Base-by-base conservation (phyloP, 2,329 filamentous ascomycete genomes). In the Moelleriella libera region DNA sequence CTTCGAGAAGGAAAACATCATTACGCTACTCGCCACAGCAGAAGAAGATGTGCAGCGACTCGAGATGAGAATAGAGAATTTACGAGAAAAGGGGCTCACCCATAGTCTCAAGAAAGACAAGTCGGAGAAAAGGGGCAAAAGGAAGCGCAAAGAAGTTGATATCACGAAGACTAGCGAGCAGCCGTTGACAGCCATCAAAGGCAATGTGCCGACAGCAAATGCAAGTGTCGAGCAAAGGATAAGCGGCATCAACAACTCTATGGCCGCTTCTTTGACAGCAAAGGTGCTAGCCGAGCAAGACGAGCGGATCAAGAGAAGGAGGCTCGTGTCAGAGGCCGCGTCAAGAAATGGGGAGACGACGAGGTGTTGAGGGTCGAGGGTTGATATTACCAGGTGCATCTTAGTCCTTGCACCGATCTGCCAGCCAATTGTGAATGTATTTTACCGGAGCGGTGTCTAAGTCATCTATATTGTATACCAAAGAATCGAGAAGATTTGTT, bases 281-380 rank as follows among this genome's bases (percentile, higher is more conserved):
- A 88, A 82, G 55, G 89, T 98, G 0, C 63, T 97, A 30, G 83
- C 84, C 29, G 90, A 97, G 58, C 87, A 96, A 61, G 85, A 90
- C 45, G 80, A 84, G 57, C 74, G 77, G 48, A 88, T 88, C 54
- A 95, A 90, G 67, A 71, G 82, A 54, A 73, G 85, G 51, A 94
- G 85, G 59, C 57, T 88, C 55, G 80, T 59, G 1, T 54, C 62
- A n/a, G 52, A 45, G 30, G 47, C 31, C 11, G 37, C 45, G 8
- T 48, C 49, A 41, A 44, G 49, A 28, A 47, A 44, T 6, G 46
- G 43, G 40, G 48, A 47, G 44, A 44, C 47, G 37, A 39, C 48
- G 21, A 49, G 34, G 37, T 37, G 47, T 21, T 49, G 40, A 42
- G 42, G 21, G 29, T 41, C 12, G 34, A 39, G 12, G 34, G 34